These are phyloP conservation scores for Telfairia occidentalis DNA, from an alignment of 331 rosid species.

Conservation along the genomic window DNA sequence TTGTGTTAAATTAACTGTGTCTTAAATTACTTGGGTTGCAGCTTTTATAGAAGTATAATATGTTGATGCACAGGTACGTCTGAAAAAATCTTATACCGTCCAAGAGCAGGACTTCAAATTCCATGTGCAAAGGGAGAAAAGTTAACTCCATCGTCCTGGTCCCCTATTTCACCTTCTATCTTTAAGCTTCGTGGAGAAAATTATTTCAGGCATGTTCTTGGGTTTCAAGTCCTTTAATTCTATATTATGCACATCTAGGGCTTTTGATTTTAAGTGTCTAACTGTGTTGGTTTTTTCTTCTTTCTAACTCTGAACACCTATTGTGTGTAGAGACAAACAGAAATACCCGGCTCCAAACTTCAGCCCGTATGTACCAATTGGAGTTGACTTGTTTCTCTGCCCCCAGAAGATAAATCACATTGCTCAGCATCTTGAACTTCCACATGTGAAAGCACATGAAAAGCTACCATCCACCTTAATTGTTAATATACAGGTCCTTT, in stretches of 20 bases:
- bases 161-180: constrained; percentile 49
- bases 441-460: constrained; percentile 35
- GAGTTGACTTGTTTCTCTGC: constrained; percentile 67
- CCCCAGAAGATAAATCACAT: constrained; percentile 70
- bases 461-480: constrained; percentile 61
- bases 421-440: constrained; percentile 84
- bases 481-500: constrained; percentile 68
- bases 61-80: constrained; percentile 40
- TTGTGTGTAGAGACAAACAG: constrained; percentile 53
- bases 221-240: not conserved
- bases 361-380: constrained; percentile 65
- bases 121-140: constrained; percentile 41
- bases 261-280: not conserved
- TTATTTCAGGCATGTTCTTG: constrained; percentile 49
- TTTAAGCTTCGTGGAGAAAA: constrained; percentile 75
- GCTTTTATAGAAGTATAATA: constrained; percentile 4
- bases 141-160: constrained; percentile 52
- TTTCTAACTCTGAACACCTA: constrained; percentile 1
- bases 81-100: constrained; percentile 53
- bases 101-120: constrained; percentile 46
- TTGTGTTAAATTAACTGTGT: not conserved
- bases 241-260: not conserved
- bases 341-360: constrained; percentile 50
- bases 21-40: not conserved
- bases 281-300: not conserved